Evolutionary conservation across 345 rosid species (phyloP), one percentile per base, ranked within the genome.

Genomic region (Populus tremula): DNA sequence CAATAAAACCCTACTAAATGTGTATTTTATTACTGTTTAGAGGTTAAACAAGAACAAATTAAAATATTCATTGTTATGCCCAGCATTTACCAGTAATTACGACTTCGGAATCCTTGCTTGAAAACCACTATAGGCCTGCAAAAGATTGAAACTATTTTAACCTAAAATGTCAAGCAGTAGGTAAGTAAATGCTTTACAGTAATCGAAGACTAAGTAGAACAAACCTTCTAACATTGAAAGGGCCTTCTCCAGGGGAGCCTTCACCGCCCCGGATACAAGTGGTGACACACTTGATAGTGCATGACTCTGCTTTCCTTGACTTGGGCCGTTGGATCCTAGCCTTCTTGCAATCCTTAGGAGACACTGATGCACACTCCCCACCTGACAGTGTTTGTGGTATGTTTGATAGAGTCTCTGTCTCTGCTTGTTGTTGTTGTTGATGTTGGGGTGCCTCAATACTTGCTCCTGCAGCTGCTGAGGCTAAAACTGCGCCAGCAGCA

Each of bases 91-190:
- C 96, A 94, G 87, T 92, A 94, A 59, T 85, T 87, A 67, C 97
- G 97, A 83, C 94, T 92, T 65, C 97, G 91, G 79, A 92, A 94
- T 41, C 97, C 97, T 84, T 87, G 87, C 89, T 92, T 94, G 85
- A 94, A 92, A 66, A 91, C 98, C 68, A 94, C 94, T 45, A 87
- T 56, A 61, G 99, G 98, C 71, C 97, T 91, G 82, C 81, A 65
- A 35, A 45, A 14, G 21, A 41, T 27, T 41, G 21, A 50, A 17
- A 6, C 7, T 5, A 6, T 6, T 18, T 18, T 16, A 50, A 18
- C 56, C 20, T 50, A 17, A 50, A 50, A 50, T 50, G 56, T 50
- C 56, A 50, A 50, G n/a, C 56, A 16, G 16, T 39, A 39, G 1
- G 8, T 8, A 39, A 1, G 10, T 4, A 47, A 47, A 47, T 47